A percentile compares a stretch with the other conserved stretches of the same genome.
Conservation (phyloP, 106 monocot species). For the Dioscorea alata region DNA sequence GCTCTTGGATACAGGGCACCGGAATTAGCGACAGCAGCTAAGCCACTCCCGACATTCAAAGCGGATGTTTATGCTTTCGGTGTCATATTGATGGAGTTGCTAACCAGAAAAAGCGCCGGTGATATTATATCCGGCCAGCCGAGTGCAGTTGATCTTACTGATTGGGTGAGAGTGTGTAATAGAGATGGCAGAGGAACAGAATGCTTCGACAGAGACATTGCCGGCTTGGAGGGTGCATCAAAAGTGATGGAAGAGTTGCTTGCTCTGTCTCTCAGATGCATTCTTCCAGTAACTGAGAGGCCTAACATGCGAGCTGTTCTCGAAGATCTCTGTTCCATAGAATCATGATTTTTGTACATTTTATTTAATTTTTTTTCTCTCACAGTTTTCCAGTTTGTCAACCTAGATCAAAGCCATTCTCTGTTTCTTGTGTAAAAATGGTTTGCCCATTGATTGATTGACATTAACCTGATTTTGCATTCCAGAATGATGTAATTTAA, state of each 20-base stretch:
- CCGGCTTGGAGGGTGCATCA: constrained; percentile 58
- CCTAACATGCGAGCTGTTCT: constrained; percentile 72
- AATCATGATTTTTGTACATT: constrained; percentile 36
- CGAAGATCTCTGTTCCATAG: constrained; percentile 66
- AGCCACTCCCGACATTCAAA: constrained; percentile 56
- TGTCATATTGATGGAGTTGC: constrained; percentile 69
- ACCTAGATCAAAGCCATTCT: no score
- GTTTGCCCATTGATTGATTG: no score
- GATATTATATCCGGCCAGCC: constrained; percentile 85
- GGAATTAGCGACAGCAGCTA: constrained; percentile 38
- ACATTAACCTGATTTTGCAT: no score
- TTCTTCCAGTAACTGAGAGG: constrained; percentile 75
- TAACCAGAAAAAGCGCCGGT: constrained; percentile 83
- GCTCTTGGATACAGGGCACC: constrained; percentile 84
- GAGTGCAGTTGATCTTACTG: constrained; percentile 81
- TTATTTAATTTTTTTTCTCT: not conserved
- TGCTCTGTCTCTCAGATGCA: constrained; percentile 66
- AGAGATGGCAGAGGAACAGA: constrained; percentile 66
- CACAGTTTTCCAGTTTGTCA: no score
- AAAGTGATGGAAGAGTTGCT: constrained; percentile 66
- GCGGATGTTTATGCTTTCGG: constrained; percentile 80
- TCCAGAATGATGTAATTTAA: no score
- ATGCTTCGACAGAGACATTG: constrained; percentile 72
- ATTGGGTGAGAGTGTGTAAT: constrained; percentile 74
- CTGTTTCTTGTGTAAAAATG: no score